A percentile compares a stretch with the other conserved stretches of the same genome.
Conservation (phyloP, 2,329 filamentous ascomycete genomes). For the Hymenoscyphus albidus region DNA sequence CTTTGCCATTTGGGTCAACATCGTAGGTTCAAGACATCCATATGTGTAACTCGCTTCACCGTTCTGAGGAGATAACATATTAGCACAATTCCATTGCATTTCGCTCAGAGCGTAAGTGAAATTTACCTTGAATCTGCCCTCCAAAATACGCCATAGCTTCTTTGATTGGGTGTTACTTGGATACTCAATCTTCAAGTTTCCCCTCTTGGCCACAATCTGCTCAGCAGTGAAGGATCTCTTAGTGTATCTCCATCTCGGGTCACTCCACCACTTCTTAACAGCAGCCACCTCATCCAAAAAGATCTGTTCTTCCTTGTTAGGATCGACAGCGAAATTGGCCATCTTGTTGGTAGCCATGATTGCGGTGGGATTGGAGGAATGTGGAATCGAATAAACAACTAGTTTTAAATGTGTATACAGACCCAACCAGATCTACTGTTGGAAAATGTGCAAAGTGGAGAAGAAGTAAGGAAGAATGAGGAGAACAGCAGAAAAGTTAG, state of each 20-base stretch:
- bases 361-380: slow-evolving; percentile 19
- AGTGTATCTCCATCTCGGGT: slow-evolving; percentile 88
- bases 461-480: neutral
- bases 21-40: slow-evolving; percentile 94
- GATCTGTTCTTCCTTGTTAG: slow-evolving; percentile 50
- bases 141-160: slow-evolving; percentile 91
- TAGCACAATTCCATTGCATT: slow-evolving; percentile 13
- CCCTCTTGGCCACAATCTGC: slow-evolving; percentile 94
- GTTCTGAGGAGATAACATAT: slow-evolving; percentile 49
- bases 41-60: slow-evolving; percentile 90
- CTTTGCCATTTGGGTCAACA: slow-evolving; percentile 99
- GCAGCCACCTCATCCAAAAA: slow-evolving; percentile 74
- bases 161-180: slow-evolving; percentile 84
- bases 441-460: neutral
- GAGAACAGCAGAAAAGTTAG: neutral
- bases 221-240: slow-evolving; percentile 92
- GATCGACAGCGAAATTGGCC: slow-evolving; percentile 54
- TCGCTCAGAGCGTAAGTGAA: neutral
- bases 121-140: slow-evolving; percentile 74
- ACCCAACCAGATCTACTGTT: neutral
- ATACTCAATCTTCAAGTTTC: slow-evolving; percentile 85
- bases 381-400: neutral
- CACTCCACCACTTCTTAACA: slow-evolving; percentile 91
- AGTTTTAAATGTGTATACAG: neutral
- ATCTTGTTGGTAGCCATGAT: slow-evolving; percentile 47